phyloP scores from a whole-genome alignment of 352 stramenopile species.

The Globisporangium emineosum region DNA sequence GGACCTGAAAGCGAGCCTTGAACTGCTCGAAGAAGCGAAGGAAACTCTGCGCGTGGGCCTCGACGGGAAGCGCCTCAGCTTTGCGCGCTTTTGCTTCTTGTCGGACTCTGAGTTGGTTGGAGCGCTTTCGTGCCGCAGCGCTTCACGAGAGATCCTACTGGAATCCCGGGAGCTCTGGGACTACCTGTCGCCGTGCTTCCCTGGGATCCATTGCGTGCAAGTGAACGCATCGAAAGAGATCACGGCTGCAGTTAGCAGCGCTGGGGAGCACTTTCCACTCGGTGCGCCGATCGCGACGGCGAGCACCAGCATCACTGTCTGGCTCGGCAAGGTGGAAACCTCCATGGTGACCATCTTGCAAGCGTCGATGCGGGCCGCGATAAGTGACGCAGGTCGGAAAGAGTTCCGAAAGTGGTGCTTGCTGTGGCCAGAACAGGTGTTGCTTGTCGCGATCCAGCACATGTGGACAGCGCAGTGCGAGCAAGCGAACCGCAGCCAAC shows the following conservation, averaged over 20 bases:
- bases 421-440: constrained; percentile 72
- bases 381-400: constrained; percentile 63
- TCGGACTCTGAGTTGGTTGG: constrained; percentile 56
- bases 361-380: constrained; percentile 54
- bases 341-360: constrained; percentile 67
- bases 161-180: constrained; percentile 36
- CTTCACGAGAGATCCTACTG: neutral
- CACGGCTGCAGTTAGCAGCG: constrained; percentile 44
- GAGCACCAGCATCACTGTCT: constrained; percentile 33
- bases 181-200: constrained; percentile 53
- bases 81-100: constrained; percentile 70
- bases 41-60: constrained; percentile 43
- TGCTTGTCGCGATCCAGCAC: constrained; percentile 49
- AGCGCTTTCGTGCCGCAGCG: constrained; percentile 27
- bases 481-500: constrained; percentile 26
- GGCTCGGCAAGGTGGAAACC: constrained; percentile 61
- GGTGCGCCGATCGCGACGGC: constrained; percentile 47
- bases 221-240: constrained; percentile 53
- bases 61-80: constrained; percentile 46
- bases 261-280: constrained; percentile 55
- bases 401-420: constrained; percentile 84
- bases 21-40: constrained; percentile 43
- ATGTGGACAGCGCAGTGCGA: constrained; percentile 65
- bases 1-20: constrained; percentile 33
- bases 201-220: constrained; percentile 43